Evolutionary conservation across 2,329 filamentous ascomycete species (phyloP), one percentile per base, ranked within the genome.

Genomic region (Metarhizium humberi): DNA sequence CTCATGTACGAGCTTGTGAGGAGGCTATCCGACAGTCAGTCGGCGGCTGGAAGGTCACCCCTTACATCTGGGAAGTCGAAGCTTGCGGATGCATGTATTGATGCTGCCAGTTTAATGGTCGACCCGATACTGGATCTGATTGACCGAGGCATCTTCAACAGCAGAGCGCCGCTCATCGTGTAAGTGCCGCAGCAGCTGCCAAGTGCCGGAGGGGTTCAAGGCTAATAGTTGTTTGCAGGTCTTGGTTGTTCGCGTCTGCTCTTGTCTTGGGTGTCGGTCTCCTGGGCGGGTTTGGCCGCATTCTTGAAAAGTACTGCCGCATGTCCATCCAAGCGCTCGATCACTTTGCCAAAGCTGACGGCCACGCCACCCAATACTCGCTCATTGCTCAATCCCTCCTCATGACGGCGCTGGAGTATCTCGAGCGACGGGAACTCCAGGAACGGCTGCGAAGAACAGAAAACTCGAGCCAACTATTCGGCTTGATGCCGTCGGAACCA

Each of bases 1-100:
- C 68, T 81, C 6, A 80, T 81, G 77, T 79, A 78, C 51, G 78
- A 81, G 62, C 66, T 81, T 3, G 75, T 72, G 52, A 71, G 71
- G 32, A 69, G 78, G 0, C 58, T 80, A 4, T 70, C 72, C 0
- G 74, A 76, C 10, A 65, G 60, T 4, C 58, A 66, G 0, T 54
- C 61, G 0, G 38, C 55, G n/a, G 56, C 55, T 30, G 60, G 56
- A 1, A 56, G 59, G 30, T 60, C 62, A 34, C 60, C 61, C 20
- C 51, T 68, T 55, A 62, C 64, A 5, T 74, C 75, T 0, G 75
- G 75, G 1, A 78, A 77, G 59, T 73, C 75, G 0, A 79, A 74
- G 57, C 65, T 80, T 7, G 78, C 78, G 0, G 77, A 81, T 61
- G 78, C 78, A 1, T 81, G 78, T 32, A 79, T 81, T 38, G 78